These are phyloP conservation scores for Agaricus sinodeliciosus DNA, from an alignment of 768 basidiomycete genomes.

Conservation along the genomic window DNA sequence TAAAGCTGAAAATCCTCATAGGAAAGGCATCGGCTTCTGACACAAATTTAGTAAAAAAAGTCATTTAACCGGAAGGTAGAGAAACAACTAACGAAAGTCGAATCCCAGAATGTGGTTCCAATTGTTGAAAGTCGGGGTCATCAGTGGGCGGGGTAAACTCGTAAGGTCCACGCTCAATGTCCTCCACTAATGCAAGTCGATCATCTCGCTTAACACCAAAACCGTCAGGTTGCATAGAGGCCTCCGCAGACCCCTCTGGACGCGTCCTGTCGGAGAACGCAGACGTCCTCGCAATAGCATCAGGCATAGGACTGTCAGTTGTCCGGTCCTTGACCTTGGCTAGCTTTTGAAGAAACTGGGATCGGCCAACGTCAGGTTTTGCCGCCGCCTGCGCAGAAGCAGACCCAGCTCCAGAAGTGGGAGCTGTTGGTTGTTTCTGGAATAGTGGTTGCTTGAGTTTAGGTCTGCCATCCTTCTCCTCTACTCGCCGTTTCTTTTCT, in stretches of 20 bases:
- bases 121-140: conserved; percentile 67
- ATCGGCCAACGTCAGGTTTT: conserved; percentile 36
- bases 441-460: conserved; percentile 2
- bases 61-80: not conserved
- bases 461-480: conserved; percentile 12
- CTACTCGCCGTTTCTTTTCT: conserved; percentile 40
- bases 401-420: conserved; percentile 3
- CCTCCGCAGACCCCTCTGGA: conserved; percentile 15
- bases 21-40: conserved; percentile 64
- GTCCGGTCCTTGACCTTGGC: conserved; percentile 26
- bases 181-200: conserved; percentile 64
- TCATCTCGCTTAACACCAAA: conserved; percentile 42
- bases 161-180: conserved; percentile 69
- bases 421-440: not conserved
- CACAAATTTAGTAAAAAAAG: conserved; percentile 5
- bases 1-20: conserved; percentile 79
- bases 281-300: conserved; percentile 16
- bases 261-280: conserved; percentile 28
- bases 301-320: conserved; percentile 11
- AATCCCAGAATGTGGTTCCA: conserved; percentile 92
- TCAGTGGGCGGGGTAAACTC: conserved; percentile 66
- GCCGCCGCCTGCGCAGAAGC: conserved; percentile 9
- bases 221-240: conserved; percentile 12
- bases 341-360: conserved; percentile 47
- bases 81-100: conserved; percentile 61